These are phyloP conservation scores for Talaromyces sp. DNA, from an alignment of 2,329 filamentous ascomycete species.

Conservation along the genomic window DNA sequence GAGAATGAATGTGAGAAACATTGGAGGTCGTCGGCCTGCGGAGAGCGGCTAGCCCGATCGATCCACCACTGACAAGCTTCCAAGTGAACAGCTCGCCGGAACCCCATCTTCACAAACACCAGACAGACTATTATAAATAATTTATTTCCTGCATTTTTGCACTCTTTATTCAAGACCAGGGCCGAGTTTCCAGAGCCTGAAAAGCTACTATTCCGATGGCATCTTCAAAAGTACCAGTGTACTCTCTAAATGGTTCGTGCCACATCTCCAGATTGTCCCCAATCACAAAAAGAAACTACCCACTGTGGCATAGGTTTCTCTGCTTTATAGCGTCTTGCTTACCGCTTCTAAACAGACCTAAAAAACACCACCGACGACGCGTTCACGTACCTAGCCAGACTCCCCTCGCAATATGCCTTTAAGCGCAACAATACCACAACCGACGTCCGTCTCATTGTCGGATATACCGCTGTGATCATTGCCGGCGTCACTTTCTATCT, in stretches of 20 bases:
- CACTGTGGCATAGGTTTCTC: neutral
- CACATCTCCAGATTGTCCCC: conserved; percentile 13
- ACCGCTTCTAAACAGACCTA: conserved; percentile 59
- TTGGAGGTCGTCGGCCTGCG: neutral
- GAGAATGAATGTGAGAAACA: neutral
- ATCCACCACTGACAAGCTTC: conserved; percentile 30
- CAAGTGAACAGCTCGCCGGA: conserved; percentile 19
- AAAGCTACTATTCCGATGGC: conserved; percentile 18
- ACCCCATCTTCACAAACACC: neutral
- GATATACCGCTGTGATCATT: conserved; percentile 75
- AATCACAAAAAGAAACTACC: neutral
- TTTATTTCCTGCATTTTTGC: neutral
- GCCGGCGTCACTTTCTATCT: conserved; percentile 81
- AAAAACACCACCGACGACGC: conserved; percentile 97
- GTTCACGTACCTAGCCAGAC: conserved; percentile 82
- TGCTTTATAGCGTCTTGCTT: neutral
- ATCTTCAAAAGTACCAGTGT: conserved; percentile 40
- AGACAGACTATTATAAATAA: neutral
- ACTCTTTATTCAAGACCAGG: neutral
- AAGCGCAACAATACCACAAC: conserved; percentile 73
- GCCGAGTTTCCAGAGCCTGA: neutral
- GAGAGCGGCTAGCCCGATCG: conserved; percentile 3
- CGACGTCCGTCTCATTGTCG: conserved; percentile 77
- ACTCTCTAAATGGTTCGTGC: conserved; percentile 40
- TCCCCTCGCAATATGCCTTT: conserved; percentile 62